Evolutionary conservation across 306 rosid genomes (phyloP), one percentile per base, ranked within the genome.

Genomic region (Purshia tridentata): DNA sequence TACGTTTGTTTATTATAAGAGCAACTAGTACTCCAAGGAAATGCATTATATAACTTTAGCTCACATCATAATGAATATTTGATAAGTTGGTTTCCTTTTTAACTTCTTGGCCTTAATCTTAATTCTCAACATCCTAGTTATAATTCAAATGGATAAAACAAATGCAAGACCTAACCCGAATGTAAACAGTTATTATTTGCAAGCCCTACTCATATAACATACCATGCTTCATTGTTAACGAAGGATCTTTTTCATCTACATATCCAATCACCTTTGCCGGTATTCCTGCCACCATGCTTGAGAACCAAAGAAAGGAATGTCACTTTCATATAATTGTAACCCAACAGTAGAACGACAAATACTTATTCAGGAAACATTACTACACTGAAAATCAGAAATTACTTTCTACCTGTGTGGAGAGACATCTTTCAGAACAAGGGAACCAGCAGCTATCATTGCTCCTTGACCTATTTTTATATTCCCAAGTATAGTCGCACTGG

Each of bases 151-250:
- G 52, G 15, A 19, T 9, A 23, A 37, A 16, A 15, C 37, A 70
- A 42, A 55, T 0, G 22, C 62, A 69, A 57, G 71, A 62, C 46
- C 6, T 6, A 49, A 60, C 14, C 22, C 0, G 20, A 39, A 42
- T 42, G 59, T 1, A 3, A 11, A 57, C 39, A 15, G 48, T 76
- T 56, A 49, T 60, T 8, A 13, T 10, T 51, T 39, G 29, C 65
- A 57, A 65, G 16, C 53, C 72, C 55, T 50, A 49, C 42, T 53
- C 70, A 19, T 64, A 13, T 54, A 14, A 60, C 92, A 88, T 84
- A 94, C 98, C 98, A 72, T 94, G 98, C 73, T 91, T 94, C 98
- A 94, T 94, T 72, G 95, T 91, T 82, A 94, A 78, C 61, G 97
- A 91, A 29, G 96, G 97, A 70, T 85, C 87, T 70, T 55, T 80